These are phyloP conservation scores for Pisolithus marmoratus DNA, from an alignment of 768 basidiomycete genomes.

Conservation along the genomic window DNA sequence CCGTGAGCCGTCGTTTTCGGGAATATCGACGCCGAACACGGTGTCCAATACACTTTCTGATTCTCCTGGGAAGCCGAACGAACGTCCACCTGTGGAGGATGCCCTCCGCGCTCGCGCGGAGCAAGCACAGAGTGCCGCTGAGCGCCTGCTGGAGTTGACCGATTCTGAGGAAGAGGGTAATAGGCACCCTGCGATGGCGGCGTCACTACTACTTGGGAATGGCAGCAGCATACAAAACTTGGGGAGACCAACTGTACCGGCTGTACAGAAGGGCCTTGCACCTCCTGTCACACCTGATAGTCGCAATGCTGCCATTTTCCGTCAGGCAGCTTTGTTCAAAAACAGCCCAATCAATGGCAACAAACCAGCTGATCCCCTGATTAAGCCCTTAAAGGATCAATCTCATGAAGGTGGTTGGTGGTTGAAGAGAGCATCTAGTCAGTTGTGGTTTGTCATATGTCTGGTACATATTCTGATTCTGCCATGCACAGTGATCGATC, in stretches of 20 bases:
- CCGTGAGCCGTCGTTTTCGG: constrained; percentile 44
- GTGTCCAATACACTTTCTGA: constrained; percentile 60
- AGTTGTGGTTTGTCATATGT: constrained; percentile 22
- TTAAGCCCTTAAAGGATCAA: constrained; percentile 63
- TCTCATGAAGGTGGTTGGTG: constrained; percentile 80
- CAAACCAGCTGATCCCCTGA: constrained; percentile 46
- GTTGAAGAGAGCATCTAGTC: constrained; percentile 69
- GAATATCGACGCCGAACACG: constrained; percentile 40
- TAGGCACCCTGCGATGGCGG: constrained; percentile 49
- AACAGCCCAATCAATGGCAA: constrained; percentile 69
- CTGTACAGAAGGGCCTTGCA: constrained; percentile 22
- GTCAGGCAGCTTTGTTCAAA: constrained; percentile 72
- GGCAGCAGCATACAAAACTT: constrained; percentile 35
- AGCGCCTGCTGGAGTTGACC: constrained; percentile 79
- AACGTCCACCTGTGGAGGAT: constrained; percentile 65
- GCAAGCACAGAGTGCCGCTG: constrained; percentile 91
- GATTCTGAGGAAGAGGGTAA: constrained; percentile 65
- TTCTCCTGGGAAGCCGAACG: constrained; percentile 39
- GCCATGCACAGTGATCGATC: constrained; percentile 31
- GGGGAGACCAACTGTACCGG: constrained; percentile 32
- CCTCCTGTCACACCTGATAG: constrained; percentile 64
- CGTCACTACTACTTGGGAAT: constrained; percentile 45
- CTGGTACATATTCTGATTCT: constrained; percentile 8
- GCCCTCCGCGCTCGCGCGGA: constrained; percentile 81
- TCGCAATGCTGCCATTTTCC: constrained; percentile 53